Percentiles rank a stretch among this genome's conserved stretches.
phyloP scores from a whole-genome alignment of 129 eudicot species.

The Smallanthus sonchifolius region DNA sequence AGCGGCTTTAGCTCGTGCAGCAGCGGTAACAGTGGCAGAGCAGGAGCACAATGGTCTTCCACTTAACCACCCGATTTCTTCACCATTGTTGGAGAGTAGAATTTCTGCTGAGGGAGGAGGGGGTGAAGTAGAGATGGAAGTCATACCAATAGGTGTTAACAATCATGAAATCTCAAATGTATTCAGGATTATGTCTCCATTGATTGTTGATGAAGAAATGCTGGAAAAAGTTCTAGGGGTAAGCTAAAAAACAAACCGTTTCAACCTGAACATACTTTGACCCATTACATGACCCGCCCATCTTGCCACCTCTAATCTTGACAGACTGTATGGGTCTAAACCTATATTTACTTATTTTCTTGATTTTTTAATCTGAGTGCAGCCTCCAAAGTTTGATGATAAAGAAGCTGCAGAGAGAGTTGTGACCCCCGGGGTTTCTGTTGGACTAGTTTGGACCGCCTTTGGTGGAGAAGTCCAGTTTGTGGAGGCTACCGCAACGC shows the following conservation, averaged over 20 bases:
- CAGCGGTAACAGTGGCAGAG: conserved; percentile 90
- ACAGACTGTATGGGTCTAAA: neutral
- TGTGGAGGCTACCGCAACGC: conserved; percentile 85
- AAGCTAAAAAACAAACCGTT: conserved; percentile 18
- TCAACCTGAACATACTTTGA: neutral
- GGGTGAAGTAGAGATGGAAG: conserved; percentile 93
- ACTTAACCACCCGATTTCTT: conserved; percentile 60
- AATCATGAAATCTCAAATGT: conserved; percentile 69
- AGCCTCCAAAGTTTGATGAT: conserved; percentile 92
- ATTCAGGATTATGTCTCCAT: conserved; percentile 57
- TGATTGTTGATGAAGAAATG: conserved; percentile 75
- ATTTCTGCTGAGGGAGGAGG: conserved; percentile 44
- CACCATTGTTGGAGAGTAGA: conserved; percentile 76
- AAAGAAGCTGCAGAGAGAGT: conserved; percentile 84
- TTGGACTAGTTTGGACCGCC: conserved; percentile 93
- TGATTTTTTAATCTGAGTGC: conserved; percentile 10
- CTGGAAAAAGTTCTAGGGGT: conserved; percentile 91
- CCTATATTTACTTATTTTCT: neutral
- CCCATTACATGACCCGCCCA: neutral
- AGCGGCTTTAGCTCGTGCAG: conserved; percentile 96
- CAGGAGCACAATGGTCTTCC: conserved; percentile 55
- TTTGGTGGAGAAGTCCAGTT: conserved; percentile 96
- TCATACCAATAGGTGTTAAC: conserved; percentile 65
- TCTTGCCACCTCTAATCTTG: neutral
- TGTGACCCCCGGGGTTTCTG: conserved; percentile 78